Evolutionary conservation across 2,329 filamentous ascomycete genomes (phyloP), one percentile per base, ranked within the genome.

Genomic region (Bertia moriformis): DNA sequence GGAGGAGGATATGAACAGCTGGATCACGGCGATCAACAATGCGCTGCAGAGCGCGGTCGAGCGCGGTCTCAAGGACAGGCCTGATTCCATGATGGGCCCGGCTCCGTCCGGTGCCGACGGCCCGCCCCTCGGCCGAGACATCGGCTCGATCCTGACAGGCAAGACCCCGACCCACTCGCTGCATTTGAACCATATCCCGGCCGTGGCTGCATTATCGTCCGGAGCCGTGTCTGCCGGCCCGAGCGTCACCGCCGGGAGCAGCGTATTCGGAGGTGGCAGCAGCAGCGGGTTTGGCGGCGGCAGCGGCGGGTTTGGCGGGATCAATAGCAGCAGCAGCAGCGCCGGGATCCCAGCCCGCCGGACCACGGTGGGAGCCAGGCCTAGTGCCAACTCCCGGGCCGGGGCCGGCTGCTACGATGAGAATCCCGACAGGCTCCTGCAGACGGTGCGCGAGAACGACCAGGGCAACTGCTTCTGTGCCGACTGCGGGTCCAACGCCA

Each of bases 11-110:
- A 93, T 98, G 85, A 87, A 81, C 53, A 89, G 78, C 48, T 98
- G 91, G 91, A 98, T 98, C 49, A 71, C 74, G 17, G 82, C 91
- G 14, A 93, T 98, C 62, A 96, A 98, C 59, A 98, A 96, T 52
- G 93, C 91, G 7, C 65, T 96, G 30, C 91, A 98, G 54, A 93
- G 86, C 54, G 93, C 91, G 14, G 86, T 98, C 38, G 93, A 98
- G 60, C 77, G 79, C 45, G 74, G 75, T 19, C 69, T 66, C 45
- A 71, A 60, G 45, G 72, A 71, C 39, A 67, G 66, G 46, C 66
- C 65, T 10, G 22, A 27, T n/a, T n/a, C n/a, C n/a, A n/a, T n/a
- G n/a, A n/a, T n/a, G n/a, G 51, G 58, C 2, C 53, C 56, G 20
- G 40, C 46, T 30, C 49, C 58, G 12, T 57, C 61, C 14, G 49